These are phyloP conservation scores for Puccinia novopanici DNA, from an alignment of 1,284 basidiomycete genomes.

Conservation along the genomic window DNA sequence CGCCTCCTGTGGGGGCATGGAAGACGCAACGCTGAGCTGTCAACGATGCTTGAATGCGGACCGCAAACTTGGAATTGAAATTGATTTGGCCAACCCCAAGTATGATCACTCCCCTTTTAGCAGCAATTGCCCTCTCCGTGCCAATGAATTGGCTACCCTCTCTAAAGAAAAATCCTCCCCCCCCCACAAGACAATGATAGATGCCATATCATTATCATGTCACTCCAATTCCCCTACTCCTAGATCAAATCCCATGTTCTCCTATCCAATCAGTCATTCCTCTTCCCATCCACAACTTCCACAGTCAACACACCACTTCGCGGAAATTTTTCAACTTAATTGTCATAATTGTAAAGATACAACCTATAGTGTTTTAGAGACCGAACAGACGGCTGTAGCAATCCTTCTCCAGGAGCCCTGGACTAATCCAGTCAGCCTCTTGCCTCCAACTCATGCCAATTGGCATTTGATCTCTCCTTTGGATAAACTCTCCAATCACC, in stretches of 20 bases:
- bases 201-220: neutral
- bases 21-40: neutral
- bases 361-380: neutral
- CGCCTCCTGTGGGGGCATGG: neutral
- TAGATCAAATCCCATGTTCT: too few species aligned
- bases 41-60: neutral
- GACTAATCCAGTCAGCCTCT: neutral
- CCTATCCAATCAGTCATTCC: neutral
- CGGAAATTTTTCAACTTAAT: too few species aligned
- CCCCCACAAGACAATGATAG: neutral
- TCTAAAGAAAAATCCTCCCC: neutral
- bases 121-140: neutral
- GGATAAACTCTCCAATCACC: too few species aligned
- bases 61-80: neutral
- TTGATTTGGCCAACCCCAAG: constrained; percentile 5
- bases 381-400: neutral
- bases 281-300: neutral
- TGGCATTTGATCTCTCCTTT: constrained; percentile 5
- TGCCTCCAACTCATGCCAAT: neutral
- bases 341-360: neutral
- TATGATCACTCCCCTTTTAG: constrained; percentile 12
- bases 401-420: constrained; percentile 15
- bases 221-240: too few species aligned
- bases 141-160: too few species aligned
- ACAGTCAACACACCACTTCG: neutral